A percentile compares a stretch with the other conserved stretches of the same genome.
These are phyloP conservation scores for Alternaria dauci DNA, from an alignment of 2,329 filamentous ascomycete genomes.

Conservation along the genomic window DNA sequence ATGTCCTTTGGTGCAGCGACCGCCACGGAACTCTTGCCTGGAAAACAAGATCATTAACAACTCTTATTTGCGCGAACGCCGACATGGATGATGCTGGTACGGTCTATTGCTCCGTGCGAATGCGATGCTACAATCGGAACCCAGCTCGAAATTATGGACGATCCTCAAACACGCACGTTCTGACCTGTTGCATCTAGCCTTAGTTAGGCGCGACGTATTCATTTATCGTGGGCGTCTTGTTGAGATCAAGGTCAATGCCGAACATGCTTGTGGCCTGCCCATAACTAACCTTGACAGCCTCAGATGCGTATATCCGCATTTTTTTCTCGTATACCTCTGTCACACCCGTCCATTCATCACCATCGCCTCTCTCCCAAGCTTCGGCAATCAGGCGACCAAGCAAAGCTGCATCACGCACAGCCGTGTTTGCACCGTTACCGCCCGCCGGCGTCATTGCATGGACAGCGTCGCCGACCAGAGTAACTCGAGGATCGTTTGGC, in stretches of 20 bases:
- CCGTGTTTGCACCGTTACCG: constrained; percentile 58
- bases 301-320: constrained; percentile 49
- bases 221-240: constrained; percentile 24
- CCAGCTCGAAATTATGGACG: background rate
- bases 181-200: background rate
- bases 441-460: constrained; percentile 59
- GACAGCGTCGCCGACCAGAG: constrained; percentile 56
- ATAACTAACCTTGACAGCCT: constrained; percentile 63
- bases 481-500: constrained; percentile 63
- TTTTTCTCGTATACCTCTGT: constrained; percentile 51
- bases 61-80: background rate
- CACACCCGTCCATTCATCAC: constrained; percentile 39
- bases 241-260: constrained; percentile 29
- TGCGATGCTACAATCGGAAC: background rate
- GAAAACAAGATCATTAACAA: background rate
- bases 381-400: constrained; percentile 51
- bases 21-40: background rate
- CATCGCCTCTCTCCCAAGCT: constrained; percentile 31
- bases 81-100: background rate
- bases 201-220: constrained; percentile 31
- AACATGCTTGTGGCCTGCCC: constrained; percentile 33
- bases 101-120: background rate
- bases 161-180: background rate
- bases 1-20: background rate
- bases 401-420: constrained; percentile 53